Base-by-base conservation (phyloP, 2,329 filamentous ascomycete genomes). In the Aspergillus flavus region DNA sequence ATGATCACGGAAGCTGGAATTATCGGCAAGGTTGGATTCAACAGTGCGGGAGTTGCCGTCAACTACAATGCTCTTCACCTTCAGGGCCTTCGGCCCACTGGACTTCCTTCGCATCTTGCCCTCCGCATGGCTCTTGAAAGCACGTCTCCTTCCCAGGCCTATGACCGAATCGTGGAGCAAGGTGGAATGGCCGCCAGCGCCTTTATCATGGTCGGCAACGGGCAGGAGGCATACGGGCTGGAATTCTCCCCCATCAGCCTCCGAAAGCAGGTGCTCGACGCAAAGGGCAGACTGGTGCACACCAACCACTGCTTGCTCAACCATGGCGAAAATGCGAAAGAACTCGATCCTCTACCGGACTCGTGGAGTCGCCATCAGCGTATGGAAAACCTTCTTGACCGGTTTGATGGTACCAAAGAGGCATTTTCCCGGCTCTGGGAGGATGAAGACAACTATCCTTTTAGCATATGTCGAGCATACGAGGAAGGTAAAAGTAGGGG, bases 21-120 rank as follows among this genome's bases (percentile, higher is more conserved):
- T 19, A 83, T 87, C 57, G 85, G 84, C 19, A 87, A 87, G 69
- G 86, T 88, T 50, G 86, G 86, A 1, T 73, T 87, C 63, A 87
- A 87, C 68, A 78, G 74, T 52, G 66, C 71, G 1, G 84, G 85
- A 4, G 84, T 88, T 0, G 85, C 84, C 1, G 83, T 85, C 0
- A 82, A 81, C 30, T 76, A 87, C 54, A 88, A 88, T 69, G 86
- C 86, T 3, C 84, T 87, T 64, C 77, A 79, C 66, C 82, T 82
- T 2, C 74, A 77, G 39, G 85, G 85, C 1, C 79, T 86, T 52
- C 77, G 83, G 58, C 72, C 76, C 6, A 73, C 72, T 2, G 79
- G 79, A 5, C 69, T 87, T 14, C 86, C 86, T 0, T 83, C 82
- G 23, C 86, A 88, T 72, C 75, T 88, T 10, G 85, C 81, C 0